phyloP scores from a whole-genome alignment of 768 basidiomycete species.

The Termitomyces sp. region DNA sequence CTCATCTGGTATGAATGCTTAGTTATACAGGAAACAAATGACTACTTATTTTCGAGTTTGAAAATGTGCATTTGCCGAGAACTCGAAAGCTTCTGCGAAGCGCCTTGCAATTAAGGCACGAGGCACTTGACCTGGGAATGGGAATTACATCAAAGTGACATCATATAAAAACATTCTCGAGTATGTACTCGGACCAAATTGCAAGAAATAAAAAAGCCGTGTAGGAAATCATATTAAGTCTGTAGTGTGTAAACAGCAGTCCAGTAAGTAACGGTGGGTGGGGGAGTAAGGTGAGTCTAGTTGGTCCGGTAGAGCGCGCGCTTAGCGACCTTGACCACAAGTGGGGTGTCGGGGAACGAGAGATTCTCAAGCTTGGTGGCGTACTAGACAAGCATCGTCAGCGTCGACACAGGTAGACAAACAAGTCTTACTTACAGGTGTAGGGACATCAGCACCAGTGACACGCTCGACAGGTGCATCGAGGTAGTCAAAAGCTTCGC shows the following conservation, averaged over 20 bases:
- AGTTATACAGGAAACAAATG: not conserved
- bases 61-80: not conserved
- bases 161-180: not conserved
- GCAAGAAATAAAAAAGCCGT: not conserved
- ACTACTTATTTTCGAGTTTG: not conserved
- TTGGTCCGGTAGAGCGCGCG: slow-evolving; percentile 88
- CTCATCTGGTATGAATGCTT: not conserved
- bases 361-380: slow-evolving; percentile 84
- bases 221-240: slow-evolving; percentile 9
- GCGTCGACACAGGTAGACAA: not conserved
- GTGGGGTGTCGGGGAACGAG: slow-evolving; percentile 88
- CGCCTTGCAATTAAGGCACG: not conserved
- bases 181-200: not conserved
- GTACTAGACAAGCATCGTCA: slow-evolving; percentile 50
- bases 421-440: slow-evolving; percentile 60
- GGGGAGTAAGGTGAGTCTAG: slow-evolving; percentile 34
- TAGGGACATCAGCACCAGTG: slow-evolving; percentile 96
- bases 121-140: not conserved
- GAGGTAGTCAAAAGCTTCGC: slow-evolving; percentile 96
- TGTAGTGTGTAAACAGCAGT: slow-evolving; percentile 2
- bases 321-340: slow-evolving; percentile 94
- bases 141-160: not conserved
- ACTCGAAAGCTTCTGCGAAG: not conserved
- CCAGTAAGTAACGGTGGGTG: not conserved
- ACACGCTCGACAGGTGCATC: slow-evolving; percentile 98